phyloP scores from a whole-genome alignment of 768 basidiomycete species.

The Termitomyces sp. region DNA sequence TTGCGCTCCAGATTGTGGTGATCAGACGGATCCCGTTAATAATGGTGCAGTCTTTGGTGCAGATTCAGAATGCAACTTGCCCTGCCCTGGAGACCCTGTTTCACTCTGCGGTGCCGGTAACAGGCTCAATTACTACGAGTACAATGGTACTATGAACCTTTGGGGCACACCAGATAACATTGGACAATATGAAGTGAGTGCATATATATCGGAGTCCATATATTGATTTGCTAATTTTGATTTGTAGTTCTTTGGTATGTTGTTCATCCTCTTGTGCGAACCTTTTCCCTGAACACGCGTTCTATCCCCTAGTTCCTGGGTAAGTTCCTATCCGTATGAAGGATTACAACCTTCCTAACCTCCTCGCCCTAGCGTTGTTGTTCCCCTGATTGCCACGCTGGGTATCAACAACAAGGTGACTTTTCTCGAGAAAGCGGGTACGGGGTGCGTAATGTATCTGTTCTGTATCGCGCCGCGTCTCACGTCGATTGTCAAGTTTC shows the following conservation, averaged over 20 bases:
- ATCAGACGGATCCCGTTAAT: conserved; percentile 46
- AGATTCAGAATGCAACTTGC: conserved; percentile 38
- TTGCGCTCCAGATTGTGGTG: conserved; percentile 57
- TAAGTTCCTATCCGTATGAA: conserved; percentile 19
- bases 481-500: conserved; percentile 26
- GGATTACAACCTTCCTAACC: not conserved
- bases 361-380: conserved; percentile 44
- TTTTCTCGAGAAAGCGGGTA: conserved; percentile 73
- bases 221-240: conserved; percentile 4
- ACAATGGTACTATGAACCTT: conserved; percentile 45
- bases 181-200: conserved; percentile 65
- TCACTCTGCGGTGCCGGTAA: conserved; percentile 62
- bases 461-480: not conserved
- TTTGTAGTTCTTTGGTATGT: conserved; percentile 41
- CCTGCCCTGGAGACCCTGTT: conserved; percentile 67
- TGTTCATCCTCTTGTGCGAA: not conserved
- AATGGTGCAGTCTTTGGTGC: conserved; percentile 32
- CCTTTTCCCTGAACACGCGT: not conserved
- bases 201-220: not conserved
- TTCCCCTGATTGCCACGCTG: conserved; percentile 70
- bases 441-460: conserved; percentile 32
- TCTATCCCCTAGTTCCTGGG: conserved; percentile 36
- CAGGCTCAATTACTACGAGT: conserved; percentile 49
- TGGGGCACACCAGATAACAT: conserved; percentile 65
- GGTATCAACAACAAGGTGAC: conserved; percentile 80